Conservation (phyloP, 2,329 filamentous ascomycete species). For the Dryadomyces quercivorus region DNA sequence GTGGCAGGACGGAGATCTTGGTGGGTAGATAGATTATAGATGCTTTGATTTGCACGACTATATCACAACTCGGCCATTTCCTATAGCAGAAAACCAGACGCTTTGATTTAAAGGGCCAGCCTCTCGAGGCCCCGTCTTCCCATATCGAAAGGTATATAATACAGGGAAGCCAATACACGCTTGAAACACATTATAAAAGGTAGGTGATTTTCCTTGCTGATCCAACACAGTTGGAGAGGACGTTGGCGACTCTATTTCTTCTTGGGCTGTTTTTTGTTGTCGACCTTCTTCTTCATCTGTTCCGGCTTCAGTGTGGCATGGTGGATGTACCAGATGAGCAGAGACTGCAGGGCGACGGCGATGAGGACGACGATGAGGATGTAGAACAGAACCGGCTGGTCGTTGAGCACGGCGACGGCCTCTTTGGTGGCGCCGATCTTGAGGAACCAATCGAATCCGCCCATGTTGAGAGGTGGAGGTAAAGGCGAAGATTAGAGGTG, state of each 20-base stretch:
- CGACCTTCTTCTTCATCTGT: slow-evolving; percentile 42
- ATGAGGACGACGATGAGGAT: slow-evolving; percentile 43
- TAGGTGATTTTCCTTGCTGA: too few relatives aligned
- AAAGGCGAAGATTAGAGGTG: neutral
- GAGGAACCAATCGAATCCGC: slow-evolving; percentile 44
- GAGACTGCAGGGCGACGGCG: slow-evolving; percentile 30
- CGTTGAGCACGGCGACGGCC: slow-evolving; percentile 47
- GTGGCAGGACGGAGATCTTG: neutral
- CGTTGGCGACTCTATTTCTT: slow-evolving; percentile 5
- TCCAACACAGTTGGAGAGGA: neutral
- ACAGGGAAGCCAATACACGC: neutral
- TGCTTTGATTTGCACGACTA: neutral
- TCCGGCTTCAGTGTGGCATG: slow-evolving; percentile 48
- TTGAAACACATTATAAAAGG: neutral
- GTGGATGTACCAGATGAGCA: slow-evolving; percentile 46
- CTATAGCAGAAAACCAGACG: too few relatives aligned
- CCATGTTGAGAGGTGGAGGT: slow-evolving; percentile 16
- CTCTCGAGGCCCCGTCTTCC: neutral
- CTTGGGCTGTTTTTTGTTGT: slow-evolving; percentile 23
- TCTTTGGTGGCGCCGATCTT: slow-evolving; percentile 44
- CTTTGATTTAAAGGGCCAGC: too few relatives aligned
- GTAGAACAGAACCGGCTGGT: slow-evolving; percentile 47
- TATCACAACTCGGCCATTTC: too few relatives aligned
- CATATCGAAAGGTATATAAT: neutral
- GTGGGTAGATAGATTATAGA: neutral